These are phyloP conservation scores for Trichosanthes truncata DNA, from an alignment of 306 rosid genomes.

Conservation along the genomic window DNA sequence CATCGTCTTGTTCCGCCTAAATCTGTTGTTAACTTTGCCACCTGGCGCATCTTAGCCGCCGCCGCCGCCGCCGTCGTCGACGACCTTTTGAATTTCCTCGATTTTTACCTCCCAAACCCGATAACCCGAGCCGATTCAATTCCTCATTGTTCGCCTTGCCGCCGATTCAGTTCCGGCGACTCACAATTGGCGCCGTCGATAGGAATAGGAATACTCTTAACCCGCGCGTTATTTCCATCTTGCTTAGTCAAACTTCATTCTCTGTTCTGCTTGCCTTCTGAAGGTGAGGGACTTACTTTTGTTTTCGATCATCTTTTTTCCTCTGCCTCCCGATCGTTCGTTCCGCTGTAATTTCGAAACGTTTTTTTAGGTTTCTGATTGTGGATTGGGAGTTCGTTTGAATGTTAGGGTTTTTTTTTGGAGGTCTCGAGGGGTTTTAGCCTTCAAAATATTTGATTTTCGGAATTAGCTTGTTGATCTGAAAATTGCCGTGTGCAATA, in stretches of 20 bases:
- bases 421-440: conserved; percentile 49
- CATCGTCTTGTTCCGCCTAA: conserved; percentile 31
- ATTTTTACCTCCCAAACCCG: conserved; percentile 8
- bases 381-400: conserved; percentile 34
- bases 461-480: conserved; percentile 55
- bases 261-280: conserved; percentile 13
- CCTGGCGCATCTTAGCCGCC: conserved; percentile 29
- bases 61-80: conserved; percentile 14
- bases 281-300: conserved; percentile 33
- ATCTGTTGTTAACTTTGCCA: conserved; percentile 34
- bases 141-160: conserved; percentile 18
- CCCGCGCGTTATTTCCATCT: conserved; percentile 24
- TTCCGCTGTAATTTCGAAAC: conserved; percentile 21
- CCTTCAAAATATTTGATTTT: conserved; percentile 21
- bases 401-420: conserved; percentile 27
- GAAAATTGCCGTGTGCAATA: conserved; percentile 23
- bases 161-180: conserved; percentile 41
- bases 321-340: conserved; percentile 27
- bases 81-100: neutral
- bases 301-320: conserved; percentile 24
- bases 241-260: conserved; percentile 18
- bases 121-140: conserved; percentile 12
- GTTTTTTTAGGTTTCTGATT: conserved; percentile 32
- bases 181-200: conserved; percentile 27
- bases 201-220: conserved; percentile 8